Percentiles rank a stretch among this genome's conserved stretches.
Conservation (phyloP, 352 stramenopile genomes). For the Phytophthora europaea region DNA sequence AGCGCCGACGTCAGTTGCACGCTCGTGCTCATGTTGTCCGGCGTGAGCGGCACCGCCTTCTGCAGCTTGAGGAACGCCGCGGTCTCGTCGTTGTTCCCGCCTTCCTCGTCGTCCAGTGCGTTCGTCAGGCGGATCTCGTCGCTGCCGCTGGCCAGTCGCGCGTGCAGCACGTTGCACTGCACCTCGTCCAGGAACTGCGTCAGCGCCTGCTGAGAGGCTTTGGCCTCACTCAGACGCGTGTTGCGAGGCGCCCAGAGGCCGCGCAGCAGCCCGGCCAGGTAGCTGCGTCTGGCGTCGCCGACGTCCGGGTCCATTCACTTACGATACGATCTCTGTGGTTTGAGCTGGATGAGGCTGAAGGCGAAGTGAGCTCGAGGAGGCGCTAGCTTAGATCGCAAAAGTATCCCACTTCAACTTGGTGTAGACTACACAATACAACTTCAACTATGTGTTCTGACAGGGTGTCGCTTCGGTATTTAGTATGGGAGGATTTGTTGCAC, state of each 20-base stretch:
- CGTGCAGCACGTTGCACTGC: slow-evolving; percentile 68
- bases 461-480: slow-evolving; percentile 25
- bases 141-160: slow-evolving; percentile 42
- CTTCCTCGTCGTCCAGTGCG: slow-evolving; percentile 21
- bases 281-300: slow-evolving; percentile 61
- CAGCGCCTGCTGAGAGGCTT: slow-evolving; percentile 60
- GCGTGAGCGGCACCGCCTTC: slow-evolving; percentile 52
- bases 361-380: slow-evolving; percentile 10
- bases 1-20: slow-evolving; percentile 78
- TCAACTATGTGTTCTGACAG: slow-evolving; percentile 33
- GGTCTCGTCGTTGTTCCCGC: slow-evolving; percentile 33
- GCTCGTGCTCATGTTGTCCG: slow-evolving; percentile 77
- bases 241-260: slow-evolving; percentile 68
- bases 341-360: not conserved
- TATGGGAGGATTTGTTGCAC: slow-evolving; percentile 8
- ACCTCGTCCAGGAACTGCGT: slow-evolving; percentile 79
- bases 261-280: slow-evolving; percentile 68
- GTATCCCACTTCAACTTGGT: slow-evolving; percentile 22
- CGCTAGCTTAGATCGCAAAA: slow-evolving; percentile 15
- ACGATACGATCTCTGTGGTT: not conserved
- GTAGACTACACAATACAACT: not conserved
- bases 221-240: slow-evolving; percentile 46
- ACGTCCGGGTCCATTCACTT: slow-evolving; percentile 45
- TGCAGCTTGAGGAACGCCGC: slow-evolving; percentile 78
- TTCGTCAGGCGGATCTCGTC: slow-evolving; percentile 35